Base-by-base conservation (phyloP, 2,329 filamentous ascomycete genomes). In the Alternaria gansuensis region DNA sequence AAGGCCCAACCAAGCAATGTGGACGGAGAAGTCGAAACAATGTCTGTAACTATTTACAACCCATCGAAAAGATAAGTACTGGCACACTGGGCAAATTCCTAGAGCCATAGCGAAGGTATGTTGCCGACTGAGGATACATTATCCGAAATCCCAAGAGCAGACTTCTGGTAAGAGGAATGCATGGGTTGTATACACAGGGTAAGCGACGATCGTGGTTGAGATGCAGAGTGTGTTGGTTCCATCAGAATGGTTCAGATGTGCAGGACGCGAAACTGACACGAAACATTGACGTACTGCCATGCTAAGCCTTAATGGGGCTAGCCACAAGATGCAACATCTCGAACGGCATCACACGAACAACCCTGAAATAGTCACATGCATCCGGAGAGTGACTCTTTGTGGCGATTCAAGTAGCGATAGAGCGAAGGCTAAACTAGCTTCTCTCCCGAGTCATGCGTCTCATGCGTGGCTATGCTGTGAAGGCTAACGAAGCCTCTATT, bases 21-120 rank as follows among this genome's bases (percentile, higher is more conserved):
- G 60, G 28, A 46, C 46, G 48, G 37, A 43, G 33, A 33, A 65
- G 59, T 36, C 64, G 64, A 68, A 68, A 68, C 66, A 36, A 23
- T 34, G 28, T 40, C 49, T 43, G 37, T 33, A n/a, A n/a, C n/a
- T n/a, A 21, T 24, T 28, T 21, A 24, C 11, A 34, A 28, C 26
- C 49, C 24, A 5, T 24, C 49, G 21, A 43, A 33, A 31, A 28
- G 10, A 40, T 14, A 29, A 51, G 29, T 7, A n/a, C 29, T 23
- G 21, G 24, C 23, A 37, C 24, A 17, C 24, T 21, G 26, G 14
- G 17, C 17, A n/a, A 26, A n/a, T 23, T 33, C 17, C 28, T 51
- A 11, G 17, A 51, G 21, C 44, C 29, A 48, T 14, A 17, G 31
- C 21, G 31, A 24, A 21, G 11, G 24, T 26, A 29, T 2, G 31